Conservation (phyloP, 2,329 filamentous ascomycete species). For the Cytospora schulzeri region DNA sequence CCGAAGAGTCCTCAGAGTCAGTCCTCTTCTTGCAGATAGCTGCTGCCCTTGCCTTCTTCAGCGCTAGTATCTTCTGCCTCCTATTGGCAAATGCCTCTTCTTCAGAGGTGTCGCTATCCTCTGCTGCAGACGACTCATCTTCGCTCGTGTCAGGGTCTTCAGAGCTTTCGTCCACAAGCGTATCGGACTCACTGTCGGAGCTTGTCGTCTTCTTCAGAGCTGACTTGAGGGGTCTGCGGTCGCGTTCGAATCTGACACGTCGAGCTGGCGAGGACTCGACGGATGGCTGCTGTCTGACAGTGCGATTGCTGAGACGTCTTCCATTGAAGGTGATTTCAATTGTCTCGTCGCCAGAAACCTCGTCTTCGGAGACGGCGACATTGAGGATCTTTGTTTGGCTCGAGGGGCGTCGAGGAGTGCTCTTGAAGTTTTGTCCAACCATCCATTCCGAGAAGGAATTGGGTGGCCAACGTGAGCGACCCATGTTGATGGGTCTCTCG, state of each 20-base stretch:
- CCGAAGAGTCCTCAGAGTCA: constrained; percentile 23
- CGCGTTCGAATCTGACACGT: constrained; percentile 47
- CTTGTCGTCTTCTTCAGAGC: constrained; percentile 40
- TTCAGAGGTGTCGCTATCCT: constrained; percentile 24
- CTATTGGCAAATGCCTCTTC: constrained; percentile 7
- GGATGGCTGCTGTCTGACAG: not conserved
- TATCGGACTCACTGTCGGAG: constrained; percentile 19
- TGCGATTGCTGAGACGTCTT: constrained; percentile 30
- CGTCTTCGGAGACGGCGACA: constrained; percentile 52
- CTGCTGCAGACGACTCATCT: constrained; percentile 23
- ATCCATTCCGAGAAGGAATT: constrained; percentile 45
- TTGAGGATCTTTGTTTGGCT: constrained; percentile 38
- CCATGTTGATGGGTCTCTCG: constrained; percentile 9
- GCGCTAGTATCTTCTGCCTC: constrained; percentile 25
- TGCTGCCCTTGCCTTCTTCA: constrained; percentile 23
- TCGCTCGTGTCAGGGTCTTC: constrained; percentile 19
- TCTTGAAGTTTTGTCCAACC: constrained; percentile 41
- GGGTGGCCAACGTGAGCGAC: constrained; percentile 35
- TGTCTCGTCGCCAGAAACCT: constrained; percentile 53
- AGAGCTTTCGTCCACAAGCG: constrained; percentile 32
- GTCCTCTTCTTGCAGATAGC: constrained; percentile 19
- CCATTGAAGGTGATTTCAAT: constrained; percentile 53
- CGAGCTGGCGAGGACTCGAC: constrained; percentile 4
- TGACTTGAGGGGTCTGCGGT: constrained; percentile 37
- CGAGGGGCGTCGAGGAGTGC: constrained; percentile 15